Percentiles rank a stretch among this genome's conserved stretches.
Evolutionary conservation across 2,329 filamentous ascomycete species (phyloP).

Genomic region (Phaeosphaeria sp.): DNA sequence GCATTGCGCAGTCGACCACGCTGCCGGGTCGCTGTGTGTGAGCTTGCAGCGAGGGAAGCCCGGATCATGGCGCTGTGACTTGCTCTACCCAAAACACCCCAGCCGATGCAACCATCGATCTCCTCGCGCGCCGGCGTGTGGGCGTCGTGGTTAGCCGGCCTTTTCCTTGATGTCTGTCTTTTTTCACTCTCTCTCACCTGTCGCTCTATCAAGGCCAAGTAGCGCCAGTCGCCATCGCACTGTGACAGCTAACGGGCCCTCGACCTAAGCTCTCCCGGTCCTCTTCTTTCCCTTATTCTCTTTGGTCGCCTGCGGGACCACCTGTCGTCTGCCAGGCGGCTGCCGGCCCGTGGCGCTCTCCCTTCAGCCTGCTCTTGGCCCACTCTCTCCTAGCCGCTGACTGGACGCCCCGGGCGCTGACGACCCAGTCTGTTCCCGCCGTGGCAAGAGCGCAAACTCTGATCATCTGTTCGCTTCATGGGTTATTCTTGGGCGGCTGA

Average conservation of each 20-base stretch:
- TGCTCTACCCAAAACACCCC: conserved; percentile 27
- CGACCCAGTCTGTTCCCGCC: conserved; percentile 28
- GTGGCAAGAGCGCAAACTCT: conserved; percentile 39
- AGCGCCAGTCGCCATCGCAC: conserved; percentile 23
- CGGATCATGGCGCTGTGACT: conserved; percentile 38
- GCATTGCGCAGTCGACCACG: conserved; percentile 42
- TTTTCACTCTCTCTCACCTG: conserved; percentile 12
- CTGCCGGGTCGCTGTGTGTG: conserved; percentile 37
- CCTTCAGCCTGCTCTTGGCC: conserved; percentile 31
- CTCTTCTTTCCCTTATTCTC: conserved; percentile 20
- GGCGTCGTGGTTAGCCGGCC: conserved; percentile 7
- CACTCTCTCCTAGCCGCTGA: conserved; percentile 30
- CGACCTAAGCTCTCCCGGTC: conserved; percentile 19
- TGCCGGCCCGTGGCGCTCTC: conserved; percentile 42
- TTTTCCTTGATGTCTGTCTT: conserved; percentile 6
- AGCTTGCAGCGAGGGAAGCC: conserved; percentile 31
- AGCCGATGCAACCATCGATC: conserved; percentile 35
- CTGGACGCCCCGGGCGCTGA: conserved; percentile 34
- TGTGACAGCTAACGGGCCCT: conserved; percentile 46
- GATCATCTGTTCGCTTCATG: conserved; percentile 47
- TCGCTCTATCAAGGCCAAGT: conserved; percentile 20
- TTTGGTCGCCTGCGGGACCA: conserved; percentile 25
- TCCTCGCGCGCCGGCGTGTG: conserved; percentile 16
- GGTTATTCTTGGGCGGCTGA: conserved; percentile 45
- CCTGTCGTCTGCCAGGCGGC: conserved; percentile 36